phyloP scores from a whole-genome alignment of 805 yeast genomes.

The Limtongia smithiae region DNA sequence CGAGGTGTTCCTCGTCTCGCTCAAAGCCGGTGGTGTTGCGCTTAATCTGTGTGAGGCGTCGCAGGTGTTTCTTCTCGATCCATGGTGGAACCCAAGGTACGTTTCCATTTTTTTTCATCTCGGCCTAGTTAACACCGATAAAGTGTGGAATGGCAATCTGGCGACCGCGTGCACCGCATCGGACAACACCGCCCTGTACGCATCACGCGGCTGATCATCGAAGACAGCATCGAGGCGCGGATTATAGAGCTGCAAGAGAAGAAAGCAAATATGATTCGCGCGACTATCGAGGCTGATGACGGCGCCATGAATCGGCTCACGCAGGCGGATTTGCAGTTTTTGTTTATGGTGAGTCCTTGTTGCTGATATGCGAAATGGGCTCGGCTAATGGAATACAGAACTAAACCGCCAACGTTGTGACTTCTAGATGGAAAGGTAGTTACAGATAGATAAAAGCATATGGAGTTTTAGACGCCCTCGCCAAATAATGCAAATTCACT shows the following conservation, averaged over 20 bases:
- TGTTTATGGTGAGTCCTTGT: constrained; percentile 47
- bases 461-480: too few species aligned
- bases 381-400: too few species aligned
- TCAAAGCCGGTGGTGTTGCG: constrained; percentile 99
- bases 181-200: constrained; percentile 94
- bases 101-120: not conserved
- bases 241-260: constrained; percentile 94
- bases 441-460: too few species aligned
- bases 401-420: too few species aligned
- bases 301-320: constrained; percentile 84
- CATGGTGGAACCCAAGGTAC: constrained; percentile 94
- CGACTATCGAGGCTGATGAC: constrained; percentile 90
- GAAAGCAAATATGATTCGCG: constrained; percentile 97
- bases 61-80: constrained; percentile 92
- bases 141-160: constrained; percentile 94
- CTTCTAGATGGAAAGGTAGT: too few species aligned
- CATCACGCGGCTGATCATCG: constrained; percentile 88
- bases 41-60: constrained; percentile 94
- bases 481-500: too few species aligned
- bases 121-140: not conserved
- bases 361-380: too few species aligned
- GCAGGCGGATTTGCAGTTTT: constrained; percentile 90
- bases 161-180: constrained; percentile 96
- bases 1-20: constrained; percentile 88
- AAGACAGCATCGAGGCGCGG: constrained; percentile 94